These are phyloP conservation scores for Cytauxzoon felis DNA, from an alignment of 169 alveolate genomes.

Conservation along the genomic window DNA sequence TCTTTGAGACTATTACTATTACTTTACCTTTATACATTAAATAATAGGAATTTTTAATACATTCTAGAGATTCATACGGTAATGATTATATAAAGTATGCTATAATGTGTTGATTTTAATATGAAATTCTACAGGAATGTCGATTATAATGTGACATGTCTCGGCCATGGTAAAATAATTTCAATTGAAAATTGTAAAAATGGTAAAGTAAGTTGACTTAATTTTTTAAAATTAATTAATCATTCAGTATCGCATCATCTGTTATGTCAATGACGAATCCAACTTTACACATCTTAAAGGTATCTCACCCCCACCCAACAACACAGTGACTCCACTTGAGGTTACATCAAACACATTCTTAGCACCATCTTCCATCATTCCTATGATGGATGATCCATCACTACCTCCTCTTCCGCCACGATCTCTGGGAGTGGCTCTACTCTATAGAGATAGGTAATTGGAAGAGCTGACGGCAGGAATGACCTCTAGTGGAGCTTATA, in stretches of 20 bases:
- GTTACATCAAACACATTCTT: too few species aligned
- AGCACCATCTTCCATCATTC: too few species aligned
- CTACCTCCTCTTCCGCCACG: too few species aligned
- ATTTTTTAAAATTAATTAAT: neutral
- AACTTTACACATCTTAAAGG: conserved; percentile 34
- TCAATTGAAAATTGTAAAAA: conserved; percentile 26
- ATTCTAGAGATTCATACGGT: conserved; percentile 20
- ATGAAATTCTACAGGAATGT: conserved; percentile 23
- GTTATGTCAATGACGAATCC: conserved; percentile 11
- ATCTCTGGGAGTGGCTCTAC: too few species aligned
- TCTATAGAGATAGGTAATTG: too few species aligned
- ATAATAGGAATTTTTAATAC: conserved; percentile 30
- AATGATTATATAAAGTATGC: conserved; percentile 17
- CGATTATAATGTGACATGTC: conserved; percentile 2
- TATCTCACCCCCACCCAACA: neutral
- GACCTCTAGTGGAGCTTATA: too few species aligned
- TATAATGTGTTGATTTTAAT: neutral
- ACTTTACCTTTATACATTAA: neutral
- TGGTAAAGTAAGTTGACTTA: conserved; percentile 16
- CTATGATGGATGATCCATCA: too few species aligned
- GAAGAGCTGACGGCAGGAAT: too few species aligned
- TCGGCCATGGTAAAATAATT: conserved; percentile 35
- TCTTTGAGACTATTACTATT: too few species aligned
- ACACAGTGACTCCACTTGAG: neutral
- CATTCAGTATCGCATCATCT: conserved; percentile 29